Conservation (phyloP, 352 stramenopile genomes). For the Elongisporangium undulatum region DNA sequence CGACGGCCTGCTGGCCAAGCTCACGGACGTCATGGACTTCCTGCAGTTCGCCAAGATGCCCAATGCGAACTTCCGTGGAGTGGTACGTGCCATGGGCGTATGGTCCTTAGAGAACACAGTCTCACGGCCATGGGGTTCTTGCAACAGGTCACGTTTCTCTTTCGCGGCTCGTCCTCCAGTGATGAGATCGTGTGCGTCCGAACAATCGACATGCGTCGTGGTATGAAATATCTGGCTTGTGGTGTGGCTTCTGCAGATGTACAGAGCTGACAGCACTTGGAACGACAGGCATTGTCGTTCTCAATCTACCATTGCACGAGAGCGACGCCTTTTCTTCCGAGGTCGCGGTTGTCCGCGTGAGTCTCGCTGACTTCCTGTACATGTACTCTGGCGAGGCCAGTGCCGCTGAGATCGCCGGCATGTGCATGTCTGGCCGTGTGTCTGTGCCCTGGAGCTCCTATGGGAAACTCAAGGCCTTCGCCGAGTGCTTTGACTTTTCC, state of each 20-base stretch:
- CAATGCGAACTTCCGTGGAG: conserved; percentile 44
- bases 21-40: conserved; percentile 86
- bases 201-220: conserved; percentile 70
- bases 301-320: conserved; percentile 33
- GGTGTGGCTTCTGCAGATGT: neutral
- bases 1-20: conserved; percentile 67
- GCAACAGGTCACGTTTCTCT: conserved; percentile 77
- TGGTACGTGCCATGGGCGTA: conserved; percentile 26
- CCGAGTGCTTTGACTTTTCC: conserved; percentile 84
- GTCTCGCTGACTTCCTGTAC: conserved; percentile 77
- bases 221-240: conserved; percentile 16
- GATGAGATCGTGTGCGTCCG: conserved; percentile 60
- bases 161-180: conserved; percentile 35
- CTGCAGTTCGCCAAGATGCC: conserved; percentile 54
- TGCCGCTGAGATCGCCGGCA: conserved; percentile 70
- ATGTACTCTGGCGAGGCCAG: conserved; percentile 85
- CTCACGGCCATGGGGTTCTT: neutral
- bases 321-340: conserved; percentile 53
- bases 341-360: conserved; percentile 71
- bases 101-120: conserved; percentile 9
- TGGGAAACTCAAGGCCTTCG: conserved; percentile 80
- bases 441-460: conserved; percentile 79
- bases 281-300: conserved; percentile 48
- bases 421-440: conserved; percentile 85
- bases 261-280: neutral